A percentile compares a stretch with the other conserved stretches of the same genome.
These are phyloP conservation scores for Fraxinus excelsior DNA, from an alignment of 257 asterid species.

Conservation along the genomic window DNA sequence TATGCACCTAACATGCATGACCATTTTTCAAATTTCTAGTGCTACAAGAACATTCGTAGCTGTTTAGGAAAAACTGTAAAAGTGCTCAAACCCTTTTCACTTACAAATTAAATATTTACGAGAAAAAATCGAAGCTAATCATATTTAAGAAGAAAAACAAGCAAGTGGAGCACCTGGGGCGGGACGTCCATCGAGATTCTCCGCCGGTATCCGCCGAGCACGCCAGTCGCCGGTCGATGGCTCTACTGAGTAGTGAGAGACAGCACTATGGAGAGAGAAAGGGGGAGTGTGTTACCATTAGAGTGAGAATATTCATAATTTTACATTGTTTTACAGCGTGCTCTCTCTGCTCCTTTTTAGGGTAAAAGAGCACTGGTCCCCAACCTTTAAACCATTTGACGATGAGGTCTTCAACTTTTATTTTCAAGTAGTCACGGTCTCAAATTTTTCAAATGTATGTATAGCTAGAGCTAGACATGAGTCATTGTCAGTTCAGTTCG, in stretches of 20 bases:
- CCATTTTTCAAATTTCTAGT: neutral
- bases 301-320: neutral
- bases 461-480: too few relatives aligned
- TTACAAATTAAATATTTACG: neutral
- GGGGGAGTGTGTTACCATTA: neutral
- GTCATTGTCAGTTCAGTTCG: too few relatives aligned
- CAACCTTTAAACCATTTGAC: neutral
- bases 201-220: slow-evolving; percentile 21
- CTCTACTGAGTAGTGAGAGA: neutral
- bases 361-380: neutral
- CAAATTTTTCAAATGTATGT: neutral
- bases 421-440: neutral
- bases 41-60: neutral
- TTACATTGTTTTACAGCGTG: neutral
- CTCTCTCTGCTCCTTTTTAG: neutral
- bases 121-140: neutral
- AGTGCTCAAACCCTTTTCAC: neutral
- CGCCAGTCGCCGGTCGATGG: slow-evolving; percentile 22
- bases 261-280: slow-evolving; percentile 13
- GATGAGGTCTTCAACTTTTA: neutral
- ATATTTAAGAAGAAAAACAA: neutral
- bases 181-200: slow-evolving; percentile 29
- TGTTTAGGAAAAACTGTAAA: neutral
- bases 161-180: slow-evolving; percentile 1
- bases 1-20: slow-evolving; percentile 12